phyloP scores from a whole-genome alignment of 352 stramenopile species.

The Globisporangium echinulatum region DNA sequence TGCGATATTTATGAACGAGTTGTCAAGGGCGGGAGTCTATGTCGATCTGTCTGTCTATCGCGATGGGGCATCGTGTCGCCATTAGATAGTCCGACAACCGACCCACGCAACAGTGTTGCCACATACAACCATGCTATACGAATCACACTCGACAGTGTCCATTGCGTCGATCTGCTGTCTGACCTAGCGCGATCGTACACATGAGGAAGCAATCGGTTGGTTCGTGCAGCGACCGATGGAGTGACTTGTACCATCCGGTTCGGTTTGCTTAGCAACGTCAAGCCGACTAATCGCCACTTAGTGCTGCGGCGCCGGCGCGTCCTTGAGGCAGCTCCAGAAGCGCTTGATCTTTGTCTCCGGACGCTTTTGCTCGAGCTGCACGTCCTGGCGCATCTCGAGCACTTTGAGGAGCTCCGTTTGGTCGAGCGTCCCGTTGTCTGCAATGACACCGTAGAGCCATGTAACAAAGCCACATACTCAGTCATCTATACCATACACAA shows the following conservation, averaged over 20 bases:
- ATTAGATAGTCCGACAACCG: no score
- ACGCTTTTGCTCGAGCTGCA: slow-evolving; percentile 36
- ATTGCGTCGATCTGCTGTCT: no score
- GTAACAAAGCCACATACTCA: background rate
- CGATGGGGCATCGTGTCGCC: no score
- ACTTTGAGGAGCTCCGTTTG: slow-evolving; percentile 61
- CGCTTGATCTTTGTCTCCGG: slow-evolving; percentile 12
- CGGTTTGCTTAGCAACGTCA: background rate
- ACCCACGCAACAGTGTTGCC: no score
- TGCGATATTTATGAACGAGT: slow-evolving; percentile 5
- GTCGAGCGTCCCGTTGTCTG: slow-evolving; percentile 62
- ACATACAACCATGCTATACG: no score
- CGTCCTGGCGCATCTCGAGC: slow-evolving; percentile 51
- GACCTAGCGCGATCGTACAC: no score
- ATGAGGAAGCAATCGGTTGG: no score
- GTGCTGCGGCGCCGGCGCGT: slow-evolving; percentile 1
- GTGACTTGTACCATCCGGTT: no score
- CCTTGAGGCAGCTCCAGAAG: slow-evolving; percentile 14
- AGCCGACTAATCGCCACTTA: background rate
- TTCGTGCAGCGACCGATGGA: no score
- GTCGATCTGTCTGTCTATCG: no score
- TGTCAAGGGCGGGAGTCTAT: background rate
- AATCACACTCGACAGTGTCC: no score
- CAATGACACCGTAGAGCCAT: background rate
- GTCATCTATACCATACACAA: background rate